A percentile compares a stretch with the other conserved stretches of the same genome.
Conservation (phyloP, 2,329 filamentous ascomycete genomes). For the Penicillium concentricum region DNA sequence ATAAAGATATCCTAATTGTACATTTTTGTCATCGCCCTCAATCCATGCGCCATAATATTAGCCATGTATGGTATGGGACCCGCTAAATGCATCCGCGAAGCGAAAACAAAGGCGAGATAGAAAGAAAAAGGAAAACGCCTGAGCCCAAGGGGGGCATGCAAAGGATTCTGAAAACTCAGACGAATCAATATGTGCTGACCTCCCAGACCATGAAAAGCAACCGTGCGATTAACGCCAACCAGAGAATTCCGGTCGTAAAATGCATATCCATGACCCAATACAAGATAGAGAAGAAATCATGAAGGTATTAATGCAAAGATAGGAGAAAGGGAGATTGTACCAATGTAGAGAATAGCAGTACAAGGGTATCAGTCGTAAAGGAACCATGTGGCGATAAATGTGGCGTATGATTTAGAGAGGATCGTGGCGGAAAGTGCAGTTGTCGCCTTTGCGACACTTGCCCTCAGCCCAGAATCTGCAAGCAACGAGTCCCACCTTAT, state of each 20-base stretch:
- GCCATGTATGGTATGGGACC: not conserved
- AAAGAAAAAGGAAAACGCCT: constrained; percentile 2
- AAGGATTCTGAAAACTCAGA: not conserved
- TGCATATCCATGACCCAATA: constrained; percentile 7
- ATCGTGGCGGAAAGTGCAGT: constrained; percentile 53
- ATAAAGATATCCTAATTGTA: constrained; percentile 4
- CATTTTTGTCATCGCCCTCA: constrained; percentile 1
- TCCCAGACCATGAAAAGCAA: constrained; percentile 3
- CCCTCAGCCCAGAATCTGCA: constrained; percentile 57
- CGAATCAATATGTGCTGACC: constrained; percentile 1
- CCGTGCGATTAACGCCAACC: constrained; percentile 9
- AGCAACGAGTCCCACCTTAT: constrained; percentile 45
- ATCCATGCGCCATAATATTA: not conserved
- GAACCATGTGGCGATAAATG: not conserved
- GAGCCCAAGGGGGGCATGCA: not conserved
- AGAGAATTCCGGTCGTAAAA: constrained; percentile 6
- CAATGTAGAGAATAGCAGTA: not conserved
- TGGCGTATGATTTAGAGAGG: not conserved
- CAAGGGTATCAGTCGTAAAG: constrained; percentile 4
- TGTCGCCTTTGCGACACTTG: constrained; percentile 53
- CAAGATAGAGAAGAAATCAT: constrained; percentile 4
- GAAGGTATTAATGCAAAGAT: constrained; percentile 5
- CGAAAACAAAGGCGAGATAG: not conserved
- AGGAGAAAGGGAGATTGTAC: not conserved
- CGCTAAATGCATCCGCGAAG: constrained; percentile 5